Evolutionary conservation across 495 filamentous ascomycete species (phyloP).

Genomic region (Penicillium malachiteum): DNA sequence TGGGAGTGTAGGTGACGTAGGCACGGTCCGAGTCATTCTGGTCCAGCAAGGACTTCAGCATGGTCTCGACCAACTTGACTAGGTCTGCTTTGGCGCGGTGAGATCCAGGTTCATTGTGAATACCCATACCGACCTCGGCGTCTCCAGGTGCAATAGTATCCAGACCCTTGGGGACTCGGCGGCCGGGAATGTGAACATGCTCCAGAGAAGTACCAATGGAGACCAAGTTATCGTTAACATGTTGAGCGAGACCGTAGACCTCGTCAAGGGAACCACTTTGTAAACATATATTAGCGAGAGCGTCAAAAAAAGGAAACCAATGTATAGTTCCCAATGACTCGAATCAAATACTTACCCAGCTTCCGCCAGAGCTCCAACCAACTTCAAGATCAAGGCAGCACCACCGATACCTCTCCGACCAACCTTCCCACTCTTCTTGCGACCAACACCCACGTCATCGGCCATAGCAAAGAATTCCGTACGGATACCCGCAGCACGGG

Average conservation of each 20-base stretch:
- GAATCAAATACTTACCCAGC: slow-evolving; percentile 49
- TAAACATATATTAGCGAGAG: background rate
- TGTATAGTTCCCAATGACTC: background rate
- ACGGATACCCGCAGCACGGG: slow-evolving; percentile 71
- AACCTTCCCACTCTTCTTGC: slow-evolving; percentile 81
- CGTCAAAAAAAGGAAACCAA: background rate
- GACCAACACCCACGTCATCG: slow-evolving; percentile 94
- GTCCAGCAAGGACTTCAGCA: slow-evolving; percentile 82
- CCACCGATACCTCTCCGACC: slow-evolving; percentile 90
- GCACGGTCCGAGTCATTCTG: slow-evolving; percentile 74
- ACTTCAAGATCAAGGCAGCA: slow-evolving; percentile 86
- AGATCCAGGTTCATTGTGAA: slow-evolving; percentile 93
- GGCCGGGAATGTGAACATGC: slow-evolving; percentile 91
- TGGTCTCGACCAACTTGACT: slow-evolving; percentile 67
- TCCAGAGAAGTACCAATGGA: slow-evolving; percentile 82
- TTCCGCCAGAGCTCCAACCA: slow-evolving; percentile 80
- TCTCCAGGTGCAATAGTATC: slow-evolving; percentile 64
- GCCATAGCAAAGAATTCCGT: slow-evolving; percentile 93
- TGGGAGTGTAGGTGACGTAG: slow-evolving; percentile 65
- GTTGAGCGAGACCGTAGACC: slow-evolving; percentile 66
- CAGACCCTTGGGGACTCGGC: slow-evolving; percentile 43
- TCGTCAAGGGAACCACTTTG: slow-evolving; percentile 57
- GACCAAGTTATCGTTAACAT: slow-evolving; percentile 74
- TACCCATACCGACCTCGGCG: slow-evolving; percentile 96
- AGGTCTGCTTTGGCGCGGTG: slow-evolving; percentile 67